Evolutionary conservation across 1,139 yeast genomes (phyloP), one percentile per base, ranked within the genome.

Genomic region (Groenewaldozyma sp.): DNA sequence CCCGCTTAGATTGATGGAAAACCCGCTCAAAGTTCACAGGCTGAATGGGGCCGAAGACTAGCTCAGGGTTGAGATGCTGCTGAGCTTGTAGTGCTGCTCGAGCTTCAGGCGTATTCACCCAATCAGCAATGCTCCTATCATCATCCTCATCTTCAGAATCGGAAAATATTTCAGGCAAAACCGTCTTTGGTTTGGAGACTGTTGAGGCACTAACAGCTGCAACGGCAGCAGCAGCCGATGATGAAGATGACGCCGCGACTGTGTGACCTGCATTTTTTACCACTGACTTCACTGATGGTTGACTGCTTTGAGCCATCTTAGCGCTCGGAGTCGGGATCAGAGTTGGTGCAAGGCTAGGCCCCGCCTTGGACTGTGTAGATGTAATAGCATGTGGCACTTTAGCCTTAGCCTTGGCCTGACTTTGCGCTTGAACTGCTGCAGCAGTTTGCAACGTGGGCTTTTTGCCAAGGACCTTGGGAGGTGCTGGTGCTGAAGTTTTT

Each of bases 1-100:
- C 64, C 9, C 74, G 72, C 11, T 68, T 58, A 32, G 62, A 67
- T 18, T 47, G 49, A 38, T 73, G 72, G 55, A 84, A 82, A 16
- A 84, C 76, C 46, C 78, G 84, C 36, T 74, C 81, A 57, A 83
- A 73, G 35, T 77, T 73, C 42, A 83, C 62, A 3, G 77, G 76
- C 0, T 83, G 81, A 20, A 82, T 72, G 11, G 83, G 82, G 0
- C 95, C 95, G 65, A 88, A 87, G 1, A 87, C 73, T 3, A 70
- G 56, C 40, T 71, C 75, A 0, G 95, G 95, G 55, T 87, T 81
- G 43, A 80, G 63, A 16, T 62, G 59, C 45, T 73, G 75, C 56
- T 83, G 94, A 36, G 67, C 62, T 34, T 69, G 58, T 33, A 84
- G 65, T 29, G 71, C 63, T 39, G 63, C 63, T 31, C 71, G 69